Evolutionary conservation across 495 filamentous ascomycete species (phyloP), one percentile per base, ranked within the genome.

Genomic region (Penicillium lividum): DNA sequence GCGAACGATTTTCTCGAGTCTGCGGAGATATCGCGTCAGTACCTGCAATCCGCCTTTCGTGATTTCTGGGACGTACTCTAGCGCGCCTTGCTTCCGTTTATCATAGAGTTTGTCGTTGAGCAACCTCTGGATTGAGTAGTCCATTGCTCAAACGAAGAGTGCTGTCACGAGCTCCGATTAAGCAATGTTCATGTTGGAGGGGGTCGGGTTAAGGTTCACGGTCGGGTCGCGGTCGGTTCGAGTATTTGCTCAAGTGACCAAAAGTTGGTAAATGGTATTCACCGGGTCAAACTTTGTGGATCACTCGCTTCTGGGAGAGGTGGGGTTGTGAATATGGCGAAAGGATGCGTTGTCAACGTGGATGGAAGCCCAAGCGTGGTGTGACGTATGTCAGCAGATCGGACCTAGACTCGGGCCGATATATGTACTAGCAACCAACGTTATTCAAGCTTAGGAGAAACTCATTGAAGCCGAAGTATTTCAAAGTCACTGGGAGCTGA

Each of bases 41-140:
- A 51, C 45, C 11, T n/a, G 40, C 10, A 4, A 22, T 22, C 22
- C 1, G 18, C 31, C 7, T 34, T 11, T 16, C 27, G 6, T 16
- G 29, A 28, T 34, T 13, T 15, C 8, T 44, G 31, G 15, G 52
- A 79, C 92, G 67, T 86, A 98, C 95, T 99, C 95, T 34, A 99
- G 83, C 62, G 95, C 95, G 44, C 95, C 95, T 64, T 91, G 86
- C 73, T 98, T 98, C 68, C 95, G 85, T 77, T 92, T 94, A 60
- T 99, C 95, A 68, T 99, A 99, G 60, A 97, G 86, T 84, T 97
- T 98, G 75, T 99, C 95, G 69, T 92, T 96, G 71, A 99, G 84
- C 63, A 91, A 81, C 62, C 93, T 89, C 74, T 96, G 91, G 68
- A 96, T 86, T 71, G 85, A 86, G 63, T 84, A 77, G 78, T 98